Conservation (phyloP, 106 monocot genomes). For the Dendrobium officinale region DNA sequence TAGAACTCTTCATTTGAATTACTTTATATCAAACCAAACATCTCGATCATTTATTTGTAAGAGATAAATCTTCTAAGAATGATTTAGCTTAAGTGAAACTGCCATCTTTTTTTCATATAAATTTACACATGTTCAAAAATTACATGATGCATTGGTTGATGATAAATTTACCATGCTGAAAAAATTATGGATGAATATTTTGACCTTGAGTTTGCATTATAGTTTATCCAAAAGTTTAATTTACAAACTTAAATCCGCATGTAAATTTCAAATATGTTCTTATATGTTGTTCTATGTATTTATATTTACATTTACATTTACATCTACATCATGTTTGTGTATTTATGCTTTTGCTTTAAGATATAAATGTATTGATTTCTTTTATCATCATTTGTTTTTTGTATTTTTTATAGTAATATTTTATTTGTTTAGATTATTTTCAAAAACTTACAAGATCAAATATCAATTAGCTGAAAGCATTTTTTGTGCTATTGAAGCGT, state of each 20-base stretch:
- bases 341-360: not conserved
- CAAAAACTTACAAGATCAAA: too few relatives aligned
- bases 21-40: not conserved
- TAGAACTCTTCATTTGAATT: too few relatives aligned
- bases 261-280: not conserved
- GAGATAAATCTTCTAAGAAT: not conserved
- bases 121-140: not conserved
- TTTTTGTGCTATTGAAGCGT: not conserved
- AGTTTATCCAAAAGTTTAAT: not conserved
- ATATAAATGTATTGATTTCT: not conserved
- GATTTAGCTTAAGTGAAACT: not conserved
- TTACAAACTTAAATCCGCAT: not conserved
- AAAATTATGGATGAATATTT: not conserved
- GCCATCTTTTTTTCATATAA: not conserved
- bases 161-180: not conserved
- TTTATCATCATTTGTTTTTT: not conserved
- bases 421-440: too few relatives aligned
- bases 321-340: not conserved
- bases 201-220: not conserved
- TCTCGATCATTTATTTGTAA: not conserved
- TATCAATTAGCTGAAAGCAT: not conserved
- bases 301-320: not conserved
- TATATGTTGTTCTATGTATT: not conserved
- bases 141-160: not conserved
- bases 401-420: too few relatives aligned